Evolutionary conservation across 2,329 filamentous ascomycete species (phyloP).

Genomic region (Xylariomycetidae sp.): DNA sequence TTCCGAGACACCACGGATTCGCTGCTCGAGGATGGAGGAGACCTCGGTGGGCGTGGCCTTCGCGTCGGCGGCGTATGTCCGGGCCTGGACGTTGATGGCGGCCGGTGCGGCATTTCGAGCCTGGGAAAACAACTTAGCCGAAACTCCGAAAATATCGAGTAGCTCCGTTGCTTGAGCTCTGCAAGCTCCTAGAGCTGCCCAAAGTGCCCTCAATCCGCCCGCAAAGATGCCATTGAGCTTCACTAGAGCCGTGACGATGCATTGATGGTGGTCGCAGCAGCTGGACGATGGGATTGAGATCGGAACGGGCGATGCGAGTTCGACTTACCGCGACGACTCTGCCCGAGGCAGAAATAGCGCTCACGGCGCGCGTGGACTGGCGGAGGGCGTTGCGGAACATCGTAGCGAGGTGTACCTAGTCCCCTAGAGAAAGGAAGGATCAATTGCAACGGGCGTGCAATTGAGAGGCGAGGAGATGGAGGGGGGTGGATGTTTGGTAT

Average conservation of each 20-base stretch:
- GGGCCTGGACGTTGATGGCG: conserved; percentile 69
- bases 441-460: conserved; percentile 65
- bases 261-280: conserved; percentile 32
- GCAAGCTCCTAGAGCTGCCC: conserved; percentile 33
- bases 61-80: conserved; percentile 87
- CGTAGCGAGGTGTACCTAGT: conserved; percentile 48
- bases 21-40: conserved; percentile 98
- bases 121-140: conserved; percentile 59
- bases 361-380: conserved; percentile 92
- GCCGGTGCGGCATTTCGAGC: conserved; percentile 80
- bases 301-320: conserved; percentile 29
- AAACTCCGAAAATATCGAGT: conserved; percentile 38
- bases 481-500: conserved; percentile 29
- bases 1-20: conserved; percentile 97
- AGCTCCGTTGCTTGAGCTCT: conserved; percentile 17
- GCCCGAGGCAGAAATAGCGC: conserved; percentile 86
- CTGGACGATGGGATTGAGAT: conserved; percentile 41
- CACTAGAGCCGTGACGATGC: conserved; percentile 19
- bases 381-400: conserved; percentile 99
- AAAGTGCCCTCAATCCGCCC: conserved; percentile 18
- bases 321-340: conserved; percentile 91
- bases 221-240: conserved; percentile 36
- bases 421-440: conserved; percentile 43
- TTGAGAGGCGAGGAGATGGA: conserved; percentile 54
- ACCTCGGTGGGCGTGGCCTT: conserved; percentile 97